Percentiles rank a stretch among this genome's conserved stretches.
Conservation (phyloP, 768 basidiomycete species). For the Phlegmacium glaucopus region DNA sequence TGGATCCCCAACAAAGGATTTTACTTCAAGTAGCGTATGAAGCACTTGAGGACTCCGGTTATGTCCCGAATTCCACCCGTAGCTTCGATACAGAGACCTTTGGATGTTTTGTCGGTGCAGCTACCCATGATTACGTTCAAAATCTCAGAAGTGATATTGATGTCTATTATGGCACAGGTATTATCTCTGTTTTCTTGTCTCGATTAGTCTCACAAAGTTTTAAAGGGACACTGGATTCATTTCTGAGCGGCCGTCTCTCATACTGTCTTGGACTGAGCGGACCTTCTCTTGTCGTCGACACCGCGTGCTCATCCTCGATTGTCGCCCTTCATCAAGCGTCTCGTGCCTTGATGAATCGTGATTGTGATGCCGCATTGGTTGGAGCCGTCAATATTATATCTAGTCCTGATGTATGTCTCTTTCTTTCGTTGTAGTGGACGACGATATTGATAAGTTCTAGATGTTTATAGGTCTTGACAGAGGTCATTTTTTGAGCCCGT, state of each 20-base stretch:
- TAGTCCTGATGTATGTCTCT: slow-evolving; percentile 59
- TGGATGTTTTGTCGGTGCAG: slow-evolving; percentile 66
- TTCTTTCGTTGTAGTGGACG: not conserved
- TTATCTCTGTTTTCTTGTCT: slow-evolving; percentile 4
- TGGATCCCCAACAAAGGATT: slow-evolving; percentile 76
- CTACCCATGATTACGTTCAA: slow-evolving; percentile 66
- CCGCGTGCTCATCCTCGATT: slow-evolving; percentile 70
- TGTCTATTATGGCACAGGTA: slow-evolving; percentile 70
- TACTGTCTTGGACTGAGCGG: slow-evolving; percentile 67
- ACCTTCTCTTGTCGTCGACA: slow-evolving; percentile 70
- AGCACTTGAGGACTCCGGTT: slow-evolving; percentile 69
- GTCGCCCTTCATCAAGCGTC: slow-evolving; percentile 69
- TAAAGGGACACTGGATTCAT: slow-evolving; percentile 63
- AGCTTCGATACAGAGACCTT: slow-evolving; percentile 51
- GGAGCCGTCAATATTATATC: slow-evolving; percentile 74
- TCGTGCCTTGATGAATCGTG: slow-evolving; percentile 57
- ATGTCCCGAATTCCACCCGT: slow-evolving; percentile 55
- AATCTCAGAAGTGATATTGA: slow-evolving; percentile 63
- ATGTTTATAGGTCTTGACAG: slow-evolving; percentile 68
- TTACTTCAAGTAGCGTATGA: slow-evolving; percentile 64
- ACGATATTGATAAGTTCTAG: slow-evolving; percentile 29
- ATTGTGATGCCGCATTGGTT: slow-evolving; percentile 67
- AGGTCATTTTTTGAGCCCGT: slow-evolving; percentile 64
- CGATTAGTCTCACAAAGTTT: slow-evolving; percentile 1
- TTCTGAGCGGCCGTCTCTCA: slow-evolving; percentile 69